These are phyloP conservation scores for Chrysanthemum makinoi DNA, from an alignment of 129 eudicot species.

Conservation along the genomic window DNA sequence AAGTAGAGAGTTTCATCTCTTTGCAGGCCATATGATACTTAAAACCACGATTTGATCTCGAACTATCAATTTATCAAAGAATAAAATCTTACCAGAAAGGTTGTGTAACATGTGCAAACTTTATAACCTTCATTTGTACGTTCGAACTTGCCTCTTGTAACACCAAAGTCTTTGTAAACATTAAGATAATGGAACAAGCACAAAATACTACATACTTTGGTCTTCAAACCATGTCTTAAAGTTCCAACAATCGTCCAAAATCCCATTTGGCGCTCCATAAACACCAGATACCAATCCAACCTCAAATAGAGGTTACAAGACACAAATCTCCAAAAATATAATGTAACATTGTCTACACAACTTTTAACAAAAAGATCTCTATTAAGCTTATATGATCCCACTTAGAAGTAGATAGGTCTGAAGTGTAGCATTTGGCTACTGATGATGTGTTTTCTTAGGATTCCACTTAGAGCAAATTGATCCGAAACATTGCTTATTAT, in stretches of 20 bases:
- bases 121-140: slow-evolving; percentile 30
- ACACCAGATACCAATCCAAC: slow-evolving; percentile 53
- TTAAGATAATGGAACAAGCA: slow-evolving; percentile 68
- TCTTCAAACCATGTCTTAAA: slow-evolving; percentile 88
- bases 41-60: no score
- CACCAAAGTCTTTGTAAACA: slow-evolving; percentile 49
- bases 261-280: slow-evolving; percentile 66
- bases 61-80: no score
- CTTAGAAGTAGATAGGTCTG: slow-evolving; percentile 24
- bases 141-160: slow-evolving; percentile 19
- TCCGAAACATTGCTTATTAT: no score
- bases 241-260: slow-evolving; percentile 74
- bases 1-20: no score
- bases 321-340: slow-evolving; percentile 53
- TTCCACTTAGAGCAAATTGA: no score
- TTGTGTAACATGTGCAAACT: no score
- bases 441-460: no score
- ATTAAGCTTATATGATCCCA: slow-evolving; percentile 69
- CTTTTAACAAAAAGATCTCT: slow-evolving; percentile 37
- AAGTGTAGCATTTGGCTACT: no score
- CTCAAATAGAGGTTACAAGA: slow-evolving; percentile 13
- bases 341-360: slow-evolving; percentile 42
- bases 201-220: slow-evolving; percentile 65
- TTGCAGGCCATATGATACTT: no score
- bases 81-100: no score